Evolutionary conservation across 768 basidiomycete species (phyloP), one percentile per base, ranked within the genome.

Genomic region (Phaffia australis): DNA sequence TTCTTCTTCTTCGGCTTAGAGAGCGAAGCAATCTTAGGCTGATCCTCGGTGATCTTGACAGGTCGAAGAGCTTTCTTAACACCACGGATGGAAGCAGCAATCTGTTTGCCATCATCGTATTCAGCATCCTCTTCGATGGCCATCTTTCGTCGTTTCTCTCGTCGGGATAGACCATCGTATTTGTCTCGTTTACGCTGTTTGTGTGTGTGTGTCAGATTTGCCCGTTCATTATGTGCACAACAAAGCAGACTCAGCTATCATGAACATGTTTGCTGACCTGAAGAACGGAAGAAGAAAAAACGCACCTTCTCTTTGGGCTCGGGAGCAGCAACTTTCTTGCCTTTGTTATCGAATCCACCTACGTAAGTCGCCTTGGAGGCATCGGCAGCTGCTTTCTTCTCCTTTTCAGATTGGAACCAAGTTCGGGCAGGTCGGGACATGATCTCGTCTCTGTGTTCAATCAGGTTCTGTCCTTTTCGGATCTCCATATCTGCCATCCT

Each of bases 401-500:
- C 90, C 75, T 86, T 87, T 65, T 81, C 80, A 11, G 81, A 84
- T 78, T 97, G 95, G 81, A 99, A 99, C 95, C 95, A 99, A n/a
- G 92, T 97, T 71, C 94, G 82, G 21, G 91, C 90, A 6, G 95
- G 95, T 66, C 93, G 81, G 25, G 89, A 86, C 75, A 84, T 88
- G 71, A 99, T 99, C 78, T 98, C 94, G 15, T 81, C 83, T 76
- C 88, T 83, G 70, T 98, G 90, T 74, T 95, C 87, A 58, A 97
- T 83, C 81, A 98, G 84, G 75, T 99, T 99, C 77, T 94, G 83
- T 25, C 92, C 89, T 76, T 97, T 99, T 71, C 81, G 85, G 30
- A 99, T 73, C 75, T 98, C 89, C 92, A 98, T 95, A 76, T 99
- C 94, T 18, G 89, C 94, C 74, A 82, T 83, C 59, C 88, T 84